These are phyloP conservation scores for Hyaloscypha finlandica DNA, from an alignment of 495 filamentous ascomycete genomes.

Conservation along the genomic window DNA sequence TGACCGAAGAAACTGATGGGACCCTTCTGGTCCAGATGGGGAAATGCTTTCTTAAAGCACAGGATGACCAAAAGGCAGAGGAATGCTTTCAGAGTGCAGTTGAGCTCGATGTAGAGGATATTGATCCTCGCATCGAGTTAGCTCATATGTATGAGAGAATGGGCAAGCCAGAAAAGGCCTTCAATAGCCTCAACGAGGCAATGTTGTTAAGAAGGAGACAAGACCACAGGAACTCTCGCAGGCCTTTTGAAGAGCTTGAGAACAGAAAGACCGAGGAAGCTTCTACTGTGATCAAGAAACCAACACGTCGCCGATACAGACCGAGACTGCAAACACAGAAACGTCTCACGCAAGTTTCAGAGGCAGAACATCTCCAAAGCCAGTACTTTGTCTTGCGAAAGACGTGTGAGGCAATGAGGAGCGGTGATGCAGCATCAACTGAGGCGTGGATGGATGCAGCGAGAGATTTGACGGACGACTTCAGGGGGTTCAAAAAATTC, in stretches of 20 bases:
- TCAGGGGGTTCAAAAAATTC: conserved; percentile 72
- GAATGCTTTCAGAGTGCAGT: conserved; percentile 72
- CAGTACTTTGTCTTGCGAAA: conserved; percentile 58
- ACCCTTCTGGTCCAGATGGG: conserved; percentile 69
- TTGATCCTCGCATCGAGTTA: conserved; percentile 72
- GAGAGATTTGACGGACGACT: conserved; percentile 74
- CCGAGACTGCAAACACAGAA: conserved; percentile 26
- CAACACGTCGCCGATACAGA: conserved; percentile 38
- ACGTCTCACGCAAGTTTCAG: conserved; percentile 4
- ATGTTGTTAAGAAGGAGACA: conserved; percentile 51
- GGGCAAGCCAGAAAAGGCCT: conserved; percentile 68
- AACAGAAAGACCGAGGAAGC: neutral
- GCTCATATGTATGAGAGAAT: conserved; percentile 78
- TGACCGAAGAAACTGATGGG: conserved; percentile 58
- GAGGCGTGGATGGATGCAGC: conserved; percentile 75
- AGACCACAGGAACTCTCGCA: conserved; percentile 8
- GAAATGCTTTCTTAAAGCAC: conserved; percentile 67
- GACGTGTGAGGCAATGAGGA: conserved; percentile 50
- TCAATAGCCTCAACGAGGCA: conserved; percentile 72
- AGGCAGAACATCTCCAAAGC: conserved; percentile 53
- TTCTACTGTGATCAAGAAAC: neutral
- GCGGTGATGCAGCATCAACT: conserved; percentile 53
- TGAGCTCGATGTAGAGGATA: conserved; percentile 64
- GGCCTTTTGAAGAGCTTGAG: neutral
- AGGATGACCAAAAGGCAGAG: conserved; percentile 66